A percentile compares a stretch with the other conserved stretches of the same genome.
Conservation (phyloP, 208 protist genomes). For the Crithidia thermophila region DNA sequence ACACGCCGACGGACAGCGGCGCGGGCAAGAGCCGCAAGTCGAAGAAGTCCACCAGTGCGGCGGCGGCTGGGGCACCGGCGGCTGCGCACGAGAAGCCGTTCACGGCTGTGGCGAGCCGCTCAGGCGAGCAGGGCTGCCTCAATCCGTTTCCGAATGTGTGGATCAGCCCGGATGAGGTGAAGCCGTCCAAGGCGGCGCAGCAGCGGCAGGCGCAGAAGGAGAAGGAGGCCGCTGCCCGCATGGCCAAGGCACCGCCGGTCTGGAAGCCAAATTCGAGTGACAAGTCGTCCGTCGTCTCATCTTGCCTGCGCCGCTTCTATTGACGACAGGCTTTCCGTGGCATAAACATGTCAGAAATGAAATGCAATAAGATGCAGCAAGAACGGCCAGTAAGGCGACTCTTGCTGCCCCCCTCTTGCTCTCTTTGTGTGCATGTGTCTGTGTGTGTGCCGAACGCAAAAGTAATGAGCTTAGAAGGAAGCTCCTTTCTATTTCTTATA, state of each 20-base stretch:
- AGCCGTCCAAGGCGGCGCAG: constrained; percentile 29
- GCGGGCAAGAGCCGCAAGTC: constrained; percentile 31
- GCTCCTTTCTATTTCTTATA: constrained; percentile 13
- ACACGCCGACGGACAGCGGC: constrained; percentile 29
- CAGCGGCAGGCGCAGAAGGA: constrained; percentile 33
- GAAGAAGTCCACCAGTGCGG: constrained; percentile 39
- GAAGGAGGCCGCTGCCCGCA: constrained; percentile 32
- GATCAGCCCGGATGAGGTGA: constrained; percentile 48
- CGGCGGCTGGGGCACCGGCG: constrained; percentile 12
- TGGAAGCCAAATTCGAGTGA: constrained; percentile 86
- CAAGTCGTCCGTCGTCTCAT: constrained; percentile 77
- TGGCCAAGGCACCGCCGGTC: constrained; percentile 39
- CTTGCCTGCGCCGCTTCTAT: constrained; percentile 83
- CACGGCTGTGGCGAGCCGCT: constrained; percentile 30
- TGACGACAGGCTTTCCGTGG: no score
- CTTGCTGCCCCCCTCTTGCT: constrained; percentile 5
- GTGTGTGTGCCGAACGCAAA: not conserved
- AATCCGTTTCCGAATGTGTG: constrained; percentile 80
- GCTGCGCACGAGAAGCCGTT: constrained; percentile 48
- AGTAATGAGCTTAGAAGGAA: no score
- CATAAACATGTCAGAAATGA: no score
- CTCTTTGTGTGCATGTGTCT: not conserved
- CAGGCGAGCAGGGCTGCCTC: constrained; percentile 59
- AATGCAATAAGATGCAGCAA: no score
- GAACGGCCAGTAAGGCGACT: no score